Base-by-base conservation (phyloP, 1,139 yeast species). In the Meyerozyma elateridarum region DNA sequence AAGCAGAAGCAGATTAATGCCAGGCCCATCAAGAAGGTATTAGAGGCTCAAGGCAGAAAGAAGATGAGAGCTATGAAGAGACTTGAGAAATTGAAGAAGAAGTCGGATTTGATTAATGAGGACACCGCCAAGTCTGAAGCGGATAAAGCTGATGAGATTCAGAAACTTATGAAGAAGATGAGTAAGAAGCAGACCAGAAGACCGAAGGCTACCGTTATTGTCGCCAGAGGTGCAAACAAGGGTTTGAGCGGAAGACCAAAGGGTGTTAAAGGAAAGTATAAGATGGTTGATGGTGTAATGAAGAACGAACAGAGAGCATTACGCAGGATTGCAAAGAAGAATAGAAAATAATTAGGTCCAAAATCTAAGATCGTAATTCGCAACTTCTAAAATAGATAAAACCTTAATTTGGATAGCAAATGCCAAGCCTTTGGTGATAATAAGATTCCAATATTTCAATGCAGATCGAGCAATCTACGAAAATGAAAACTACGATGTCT, bases 281-380 rank as follows among this genome's bases (percentile, higher is more conserved):
- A 87, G 81, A 91, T 93, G 98, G 97, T 91, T 48, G 99, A 91
- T 62, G 97, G 97, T 69, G 85, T 82, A 14, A 70, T 88, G 83
- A 91, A 93, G 85, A 91, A 91, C 59, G 99, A 91, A 62, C 89
- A 83, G 67, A 73, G 98, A 47, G 96, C 97, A 19, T 70, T 89
- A 54, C 82, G 76, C 57, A 80, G 97, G 55, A 84, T 89, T 45
- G 84, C 88, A 17, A 91, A 89, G 72, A 87, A 84, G 67, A 72
- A 79, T 49, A 78, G 73, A 55, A 73, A 73, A 39, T 57, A 47
- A 42, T 19, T n/a, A n/a, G n/a, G n/a, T n/a, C n/a, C n/a, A n/a
- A n/a, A n/a, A n/a, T n/a, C n/a, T n/a, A n/a, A n/a, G n/a, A n/a
- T n/a, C n/a, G n/a, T n/a, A n/a, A n/a, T n/a, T n/a, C n/a, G n/a